phyloP scores from a whole-genome alignment of 371 early-diverging fungal species.

The Smittium culicis region DNA sequence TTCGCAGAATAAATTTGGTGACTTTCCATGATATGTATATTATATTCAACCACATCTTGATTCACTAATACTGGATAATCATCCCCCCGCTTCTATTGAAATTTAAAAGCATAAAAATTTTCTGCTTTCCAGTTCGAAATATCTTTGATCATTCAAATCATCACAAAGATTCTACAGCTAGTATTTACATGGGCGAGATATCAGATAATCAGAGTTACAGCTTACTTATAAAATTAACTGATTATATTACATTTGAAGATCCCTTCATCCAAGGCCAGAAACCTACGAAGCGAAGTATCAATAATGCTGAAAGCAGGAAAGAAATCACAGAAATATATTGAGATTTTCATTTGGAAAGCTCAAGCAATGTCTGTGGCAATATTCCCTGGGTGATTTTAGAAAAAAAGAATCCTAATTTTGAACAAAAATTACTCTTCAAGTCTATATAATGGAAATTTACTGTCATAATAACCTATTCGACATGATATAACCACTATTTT shows the following conservation, averaged over 20 bases:
- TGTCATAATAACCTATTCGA: neutral
- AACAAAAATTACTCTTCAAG: neutral
- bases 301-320: conserved; percentile 16
- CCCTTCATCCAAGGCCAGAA: conserved; percentile 32
- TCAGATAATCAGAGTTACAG: too few relatives aligned
- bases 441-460: neutral
- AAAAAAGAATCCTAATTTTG: neutral
- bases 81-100: conserved; percentile 34
- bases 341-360: too few relatives aligned
- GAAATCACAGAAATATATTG: neutral
- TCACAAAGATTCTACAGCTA: too few relatives aligned
- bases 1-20: conserved; percentile 22
- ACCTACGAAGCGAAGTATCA: conserved; percentile 25
- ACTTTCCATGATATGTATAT: conserved; percentile 26
- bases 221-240: too few relatives aligned
- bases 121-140: conserved; percentile 33
- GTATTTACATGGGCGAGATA: too few relatives aligned
- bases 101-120: conserved; percentile 34
- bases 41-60: conserved; percentile 29
- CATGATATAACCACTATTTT: neutral
- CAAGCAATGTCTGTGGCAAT: neutral
- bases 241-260: too few relatives aligned
- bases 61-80: conserved; percentile 20
- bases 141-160: conserved; percentile 26
- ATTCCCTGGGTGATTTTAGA: neutral